A percentile compares a stretch with the other conserved stretches of the same genome.
Evolutionary conservation across 768 basidiomycete genomes (phyloP).

Genomic region (Cubamyces sp.): DNA sequence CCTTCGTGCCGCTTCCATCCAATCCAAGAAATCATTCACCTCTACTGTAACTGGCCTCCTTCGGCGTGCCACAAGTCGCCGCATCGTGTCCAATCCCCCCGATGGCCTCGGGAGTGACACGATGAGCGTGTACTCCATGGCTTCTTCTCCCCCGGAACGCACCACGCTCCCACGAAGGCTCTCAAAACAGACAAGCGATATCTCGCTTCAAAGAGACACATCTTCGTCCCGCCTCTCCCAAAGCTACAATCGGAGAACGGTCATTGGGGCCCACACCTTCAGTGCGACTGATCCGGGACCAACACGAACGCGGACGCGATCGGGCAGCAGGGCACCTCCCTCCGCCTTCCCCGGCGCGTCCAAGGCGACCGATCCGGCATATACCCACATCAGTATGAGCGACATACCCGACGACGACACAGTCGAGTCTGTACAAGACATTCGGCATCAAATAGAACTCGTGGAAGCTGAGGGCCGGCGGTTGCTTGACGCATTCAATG

Average conservation of each 20-base stretch:
- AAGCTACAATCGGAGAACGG: slow-evolving; percentile 14
- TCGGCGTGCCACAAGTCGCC: slow-evolving; percentile 38
- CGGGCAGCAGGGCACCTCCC: slow-evolving; percentile 36
- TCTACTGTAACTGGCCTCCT: slow-evolving; percentile 42
- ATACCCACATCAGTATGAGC: slow-evolving; percentile 32
- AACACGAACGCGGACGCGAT: slow-evolving; percentile 28
- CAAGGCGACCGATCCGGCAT: slow-evolving; percentile 23
- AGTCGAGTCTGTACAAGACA: slow-evolving; percentile 61
- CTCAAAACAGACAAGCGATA: slow-evolving; percentile 53
- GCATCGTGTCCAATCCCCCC: slow-evolving; percentile 27
- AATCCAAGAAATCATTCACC: slow-evolving; percentile 39
- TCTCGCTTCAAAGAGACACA: slow-evolving; percentile 50
- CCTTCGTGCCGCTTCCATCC: slow-evolving; percentile 27
- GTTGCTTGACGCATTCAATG: slow-evolving; percentile 79
- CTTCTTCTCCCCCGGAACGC: slow-evolving; percentile 29
- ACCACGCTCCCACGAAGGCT: slow-evolving; percentile 35
- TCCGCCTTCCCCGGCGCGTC: slow-evolving; percentile 36
- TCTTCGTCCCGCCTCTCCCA: slow-evolving; percentile 43
- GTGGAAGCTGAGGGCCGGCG: slow-evolving; percentile 74
- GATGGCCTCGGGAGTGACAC: slow-evolving; percentile 33
- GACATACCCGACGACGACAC: slow-evolving; percentile 57
- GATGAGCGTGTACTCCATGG: slow-evolving; percentile 35
- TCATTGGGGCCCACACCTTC: slow-evolving; percentile 21
- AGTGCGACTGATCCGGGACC: slow-evolving; percentile 24
- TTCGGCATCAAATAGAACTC: slow-evolving; percentile 65